Percentiles rank a stretch among this genome's conserved stretches.
phyloP scores from a whole-genome alignment of 805 yeast genomes.

The Candida incommunis region DNA sequence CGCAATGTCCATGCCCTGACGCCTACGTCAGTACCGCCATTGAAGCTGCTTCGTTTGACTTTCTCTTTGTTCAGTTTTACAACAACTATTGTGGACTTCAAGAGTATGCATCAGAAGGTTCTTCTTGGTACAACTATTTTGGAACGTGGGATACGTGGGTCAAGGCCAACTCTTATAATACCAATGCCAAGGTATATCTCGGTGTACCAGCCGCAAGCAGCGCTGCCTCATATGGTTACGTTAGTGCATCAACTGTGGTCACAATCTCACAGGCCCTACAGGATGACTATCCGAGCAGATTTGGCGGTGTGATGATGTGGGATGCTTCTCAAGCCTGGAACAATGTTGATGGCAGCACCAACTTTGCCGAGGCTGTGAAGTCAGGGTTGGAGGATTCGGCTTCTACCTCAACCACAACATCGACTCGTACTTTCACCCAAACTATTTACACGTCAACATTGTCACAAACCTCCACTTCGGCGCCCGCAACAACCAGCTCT shows the following conservation, averaged over 20 bases:
- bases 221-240: slow-evolving; percentile 47
- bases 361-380: slow-evolving; percentile 35
- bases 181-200: slow-evolving; percentile 38
- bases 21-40: slow-evolving; percentile 29
- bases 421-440: not conserved
- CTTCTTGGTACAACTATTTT: slow-evolving; percentile 14
- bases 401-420: not conserved
- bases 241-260: slow-evolving; percentile 21
- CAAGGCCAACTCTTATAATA: slow-evolving; percentile 30
- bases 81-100: slow-evolving; percentile 36
- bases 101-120: not conserved
- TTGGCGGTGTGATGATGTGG: slow-evolving; percentile 72
- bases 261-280: slow-evolving; percentile 11
- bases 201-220: slow-evolving; percentile 46
- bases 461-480: too few relatives aligned
- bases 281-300: slow-evolving; percentile 21
- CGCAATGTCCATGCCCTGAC: slow-evolving; percentile 57
- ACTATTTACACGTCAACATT: not conserved
- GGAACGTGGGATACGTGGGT: slow-evolving; percentile 39
- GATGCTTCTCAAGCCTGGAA: slow-evolving; percentile 55
- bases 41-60: slow-evolving; percentile 35
- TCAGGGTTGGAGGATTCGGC: slow-evolving; percentile 10
- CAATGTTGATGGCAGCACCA: slow-evolving; percentile 28
- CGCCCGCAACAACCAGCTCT: too few relatives aligned
- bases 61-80: slow-evolving; percentile 53